Percentiles rank a stretch among this genome's conserved stretches.
These are phyloP conservation scores for Cryptomeria japonica DNA, from an alignment of 75 land plant genomes.

Conservation along the genomic window DNA sequence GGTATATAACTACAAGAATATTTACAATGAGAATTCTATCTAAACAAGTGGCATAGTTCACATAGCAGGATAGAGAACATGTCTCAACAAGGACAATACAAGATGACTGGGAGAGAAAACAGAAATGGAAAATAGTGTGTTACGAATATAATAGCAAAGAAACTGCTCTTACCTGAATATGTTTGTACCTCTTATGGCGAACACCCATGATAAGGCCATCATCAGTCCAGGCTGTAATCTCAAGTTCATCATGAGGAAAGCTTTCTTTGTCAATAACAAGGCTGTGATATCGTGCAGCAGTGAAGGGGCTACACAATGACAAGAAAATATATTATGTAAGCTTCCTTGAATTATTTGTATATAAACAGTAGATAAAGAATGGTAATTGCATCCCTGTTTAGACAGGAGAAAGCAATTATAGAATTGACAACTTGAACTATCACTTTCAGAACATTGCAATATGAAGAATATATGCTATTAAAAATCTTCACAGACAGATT, in stretches of 20 bases:
- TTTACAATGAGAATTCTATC: not conserved
- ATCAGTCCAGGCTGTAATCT: constrained; percentile 95
- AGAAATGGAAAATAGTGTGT: not conserved
- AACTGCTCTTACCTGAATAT: constrained; percentile 63
- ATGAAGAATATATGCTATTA: not conserved
- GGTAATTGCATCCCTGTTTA: not conserved
- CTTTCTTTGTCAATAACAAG: constrained; percentile 92
- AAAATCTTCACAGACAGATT: not conserved
- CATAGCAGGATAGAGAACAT: not conserved
- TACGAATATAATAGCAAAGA: not conserved
- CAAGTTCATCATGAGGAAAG: constrained; percentile 81
- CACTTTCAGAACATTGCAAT: not conserved
- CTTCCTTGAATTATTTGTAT: not conserved
- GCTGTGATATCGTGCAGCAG: constrained; percentile 93
- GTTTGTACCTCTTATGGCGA: constrained; percentile 72
- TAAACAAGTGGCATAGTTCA: not conserved
- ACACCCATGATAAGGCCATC: constrained; percentile 96
- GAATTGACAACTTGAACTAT: not conserved
- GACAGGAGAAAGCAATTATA: not conserved
- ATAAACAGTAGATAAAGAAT: not conserved
- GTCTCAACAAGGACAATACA: not conserved
- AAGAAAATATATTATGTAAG: not conserved
- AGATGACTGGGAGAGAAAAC: not conserved
- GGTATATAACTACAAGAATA: not conserved
- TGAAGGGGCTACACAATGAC: constrained; percentile 69